These are phyloP conservation scores for Zygotorulaspora florentina DNA, from an alignment of 805 yeast species.

Conservation along the genomic window DNA sequence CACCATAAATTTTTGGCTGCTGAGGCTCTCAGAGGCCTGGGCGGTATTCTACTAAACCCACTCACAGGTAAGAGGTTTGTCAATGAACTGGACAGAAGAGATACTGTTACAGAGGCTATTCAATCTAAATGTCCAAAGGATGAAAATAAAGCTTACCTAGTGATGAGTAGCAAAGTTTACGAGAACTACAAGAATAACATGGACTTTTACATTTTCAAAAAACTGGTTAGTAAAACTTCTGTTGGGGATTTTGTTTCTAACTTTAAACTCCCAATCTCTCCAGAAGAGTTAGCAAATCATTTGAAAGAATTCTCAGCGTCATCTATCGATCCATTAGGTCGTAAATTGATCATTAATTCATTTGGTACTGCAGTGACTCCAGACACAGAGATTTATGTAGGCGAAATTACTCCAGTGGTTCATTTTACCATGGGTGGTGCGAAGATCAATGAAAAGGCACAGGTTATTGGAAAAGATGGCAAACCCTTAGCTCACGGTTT, in stretches of 20 bases:
- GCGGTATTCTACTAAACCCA: constrained; percentile 50
- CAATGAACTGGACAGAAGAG: constrained; percentile 53
- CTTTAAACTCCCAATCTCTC: constrained; percentile 21
- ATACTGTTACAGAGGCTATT: constrained; percentile 46
- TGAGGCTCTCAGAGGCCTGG: constrained; percentile 55
- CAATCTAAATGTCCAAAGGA: constrained; percentile 29
- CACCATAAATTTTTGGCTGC: constrained; percentile 56
- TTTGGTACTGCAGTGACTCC: constrained; percentile 28
- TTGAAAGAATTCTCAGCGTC: constrained; percentile 24
- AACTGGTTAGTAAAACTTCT: constrained; percentile 32
- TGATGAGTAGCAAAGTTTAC: constrained; percentile 44
- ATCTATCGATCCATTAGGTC: constrained; percentile 35
- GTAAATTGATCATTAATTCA: constrained; percentile 34
- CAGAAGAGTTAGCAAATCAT: constrained; percentile 24
- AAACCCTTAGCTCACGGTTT: constrained; percentile 41
- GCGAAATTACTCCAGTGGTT: constrained; percentile 55
- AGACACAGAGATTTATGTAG: constrained; percentile 40
- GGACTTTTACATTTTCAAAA: constrained; percentile 46
- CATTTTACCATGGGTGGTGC: constrained; percentile 71
- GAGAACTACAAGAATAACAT: constrained; percentile 45
- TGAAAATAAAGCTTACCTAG: constrained; percentile 33
- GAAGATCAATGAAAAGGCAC: constrained; percentile 46
- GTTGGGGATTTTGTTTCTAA: constrained; percentile 31
- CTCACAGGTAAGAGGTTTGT: constrained; percentile 46
- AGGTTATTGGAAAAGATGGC: constrained; percentile 38